These are phyloP conservation scores for Yarrowia porcina DNA, from an alignment of 805 yeast genomes.

Conservation along the genomic window DNA sequence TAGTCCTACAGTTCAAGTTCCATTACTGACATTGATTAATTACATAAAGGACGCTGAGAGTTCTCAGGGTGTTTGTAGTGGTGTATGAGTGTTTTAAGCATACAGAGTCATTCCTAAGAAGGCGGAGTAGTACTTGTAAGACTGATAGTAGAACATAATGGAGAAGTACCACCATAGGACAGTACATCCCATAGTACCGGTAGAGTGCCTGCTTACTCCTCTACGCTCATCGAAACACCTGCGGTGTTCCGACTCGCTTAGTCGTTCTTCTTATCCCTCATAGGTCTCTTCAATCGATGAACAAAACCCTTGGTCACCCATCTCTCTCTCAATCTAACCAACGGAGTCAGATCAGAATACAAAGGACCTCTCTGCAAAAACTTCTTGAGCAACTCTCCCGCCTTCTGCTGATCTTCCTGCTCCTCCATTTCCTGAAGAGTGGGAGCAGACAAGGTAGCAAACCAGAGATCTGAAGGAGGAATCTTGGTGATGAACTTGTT, in stretches of 20 bases:
- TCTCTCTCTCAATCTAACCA: conserved; percentile 21
- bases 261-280: background rate
- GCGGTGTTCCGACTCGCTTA: background rate
- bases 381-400: conserved; percentile 2
- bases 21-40: too few species aligned
- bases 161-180: too few species aligned
- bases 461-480: conserved; percentile 19
- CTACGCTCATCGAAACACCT: too few species aligned
- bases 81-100: too few species aligned
- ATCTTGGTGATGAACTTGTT: conserved; percentile 17
- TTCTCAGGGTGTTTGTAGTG: too few species aligned
- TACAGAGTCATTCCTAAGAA: too few species aligned
- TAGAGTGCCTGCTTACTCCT: too few species aligned
- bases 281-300: background rate
- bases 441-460: conserved; percentile 10
- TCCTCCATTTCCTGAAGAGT: conserved; percentile 20
- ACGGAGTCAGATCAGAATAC: conserved; percentile 5
- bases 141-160: too few species aligned
- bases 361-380: conserved; percentile 3
- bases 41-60: too few species aligned
- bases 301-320: conserved; percentile 16
- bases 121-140: too few species aligned
- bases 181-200: too few species aligned
- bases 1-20: too few species aligned
- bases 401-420: background rate